A percentile compares a stretch with the other conserved stretches of the same genome.
Conservation (phyloP, 441 rosid species). For the Eruca vesicaria region DNA sequence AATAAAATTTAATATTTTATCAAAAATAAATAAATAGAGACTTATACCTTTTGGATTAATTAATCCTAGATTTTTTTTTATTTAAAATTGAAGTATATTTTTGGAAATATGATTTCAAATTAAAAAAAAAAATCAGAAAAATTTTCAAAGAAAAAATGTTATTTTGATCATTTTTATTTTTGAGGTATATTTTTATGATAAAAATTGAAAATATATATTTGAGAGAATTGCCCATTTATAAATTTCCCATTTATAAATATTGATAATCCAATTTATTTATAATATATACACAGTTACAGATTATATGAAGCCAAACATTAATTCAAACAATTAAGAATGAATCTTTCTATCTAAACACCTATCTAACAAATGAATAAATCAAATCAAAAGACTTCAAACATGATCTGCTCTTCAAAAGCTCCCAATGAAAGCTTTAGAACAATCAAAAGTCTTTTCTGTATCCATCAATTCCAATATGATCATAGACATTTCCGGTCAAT, state of each 20-base stretch:
- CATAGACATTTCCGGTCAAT: slow-evolving; percentile 23
- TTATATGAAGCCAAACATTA: neutral
- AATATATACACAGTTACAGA: neutral
- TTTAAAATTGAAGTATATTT: too few species aligned
- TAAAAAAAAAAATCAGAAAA: too few species aligned
- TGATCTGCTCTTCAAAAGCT: neutral
- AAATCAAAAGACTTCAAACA: neutral
- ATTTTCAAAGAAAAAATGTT: too few species aligned
- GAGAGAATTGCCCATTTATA: too few species aligned
- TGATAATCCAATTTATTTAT: neutral
- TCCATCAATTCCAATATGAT: neutral
- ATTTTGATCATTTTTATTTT: too few species aligned
- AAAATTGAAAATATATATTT: too few species aligned
- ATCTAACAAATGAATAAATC: neutral
- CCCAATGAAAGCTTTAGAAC: neutral
- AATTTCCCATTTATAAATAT: neutral
- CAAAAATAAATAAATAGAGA: too few species aligned
- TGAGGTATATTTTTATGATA: too few species aligned
- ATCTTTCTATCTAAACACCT: neutral
- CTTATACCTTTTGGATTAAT: too few species aligned
- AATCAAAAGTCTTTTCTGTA: neutral
- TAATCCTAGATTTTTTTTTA: too few species aligned
- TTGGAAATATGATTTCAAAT: neutral
- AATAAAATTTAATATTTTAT: too few species aligned
- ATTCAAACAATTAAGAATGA: neutral